Evolutionary conservation across 1,284 basidiomycete species (phyloP).

Genomic region (Polyporus tsugae): DNA sequence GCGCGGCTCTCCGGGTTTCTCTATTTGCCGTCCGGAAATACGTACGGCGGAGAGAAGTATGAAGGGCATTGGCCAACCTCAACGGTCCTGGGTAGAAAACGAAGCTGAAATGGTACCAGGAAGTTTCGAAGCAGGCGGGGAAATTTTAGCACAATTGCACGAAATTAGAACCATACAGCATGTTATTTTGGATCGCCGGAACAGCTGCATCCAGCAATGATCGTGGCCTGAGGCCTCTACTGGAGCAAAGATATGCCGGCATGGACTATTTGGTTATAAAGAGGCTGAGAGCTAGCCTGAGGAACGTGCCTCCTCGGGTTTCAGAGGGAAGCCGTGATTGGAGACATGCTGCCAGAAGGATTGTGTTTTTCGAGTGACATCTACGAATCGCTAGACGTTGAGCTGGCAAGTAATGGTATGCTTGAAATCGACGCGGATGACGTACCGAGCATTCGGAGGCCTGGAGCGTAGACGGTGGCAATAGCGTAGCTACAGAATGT

Average conservation of each 20-base stretch:
- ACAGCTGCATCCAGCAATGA: not conserved
- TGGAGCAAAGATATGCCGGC: not conserved
- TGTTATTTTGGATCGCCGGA: not conserved
- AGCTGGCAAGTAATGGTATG: too few species aligned
- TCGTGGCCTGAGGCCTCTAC: not conserved
- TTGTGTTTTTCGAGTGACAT: too few species aligned
- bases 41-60: not conserved
- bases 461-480: not conserved
- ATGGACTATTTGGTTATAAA: not conserved
- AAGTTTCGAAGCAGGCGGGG: not conserved
- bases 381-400: too few species aligned
- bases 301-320: not conserved
- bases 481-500: not conserved
- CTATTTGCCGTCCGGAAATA: conserved; percentile 6
- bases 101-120: not conserved
- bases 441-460: too few species aligned
- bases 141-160: not conserved
- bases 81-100: not conserved
- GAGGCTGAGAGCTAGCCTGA: not conserved
- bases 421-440: too few species aligned
- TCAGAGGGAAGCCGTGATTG: too few species aligned
- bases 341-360: too few species aligned
- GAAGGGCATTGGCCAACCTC: not conserved
- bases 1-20: conserved; percentile 12
- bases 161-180: not conserved